These are phyloP conservation scores for Isoetes engelmannii DNA, from an alignment of 83 land plant species.

Conservation along the genomic window DNA sequence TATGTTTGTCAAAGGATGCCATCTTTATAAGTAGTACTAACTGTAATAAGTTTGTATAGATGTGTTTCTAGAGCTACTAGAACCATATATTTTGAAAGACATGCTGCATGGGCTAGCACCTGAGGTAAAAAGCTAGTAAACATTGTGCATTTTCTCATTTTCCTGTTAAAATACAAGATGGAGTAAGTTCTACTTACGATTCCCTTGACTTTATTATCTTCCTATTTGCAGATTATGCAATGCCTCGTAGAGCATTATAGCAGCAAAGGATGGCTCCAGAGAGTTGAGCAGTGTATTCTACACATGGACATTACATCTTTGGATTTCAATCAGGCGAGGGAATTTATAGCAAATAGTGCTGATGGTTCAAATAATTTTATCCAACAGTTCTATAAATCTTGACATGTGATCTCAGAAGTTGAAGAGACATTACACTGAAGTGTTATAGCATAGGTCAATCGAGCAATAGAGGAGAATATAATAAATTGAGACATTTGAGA, in stretches of 20 bases:
- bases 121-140: conserved; percentile 40
- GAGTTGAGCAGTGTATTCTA: conserved; percentile 95
- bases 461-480: too few species aligned
- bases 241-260: conserved; percentile 96
- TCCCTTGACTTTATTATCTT: not conserved
- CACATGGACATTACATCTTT: conserved; percentile 97
- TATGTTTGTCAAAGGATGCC: too few species aligned
- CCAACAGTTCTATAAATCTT: too few species aligned
- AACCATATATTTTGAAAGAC: conserved; percentile 93
- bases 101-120: conserved; percentile 89
- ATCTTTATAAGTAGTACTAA: too few species aligned
- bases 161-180: not conserved
- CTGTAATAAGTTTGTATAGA: conserved; percentile 29
- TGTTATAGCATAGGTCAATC: too few species aligned
- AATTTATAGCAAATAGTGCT: too few species aligned
- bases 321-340: conserved; percentile 89
- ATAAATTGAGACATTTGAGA: too few species aligned
- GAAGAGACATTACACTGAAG: too few species aligned
- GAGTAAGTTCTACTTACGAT: not conserved
- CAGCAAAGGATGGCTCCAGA: conserved; percentile 77
- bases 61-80: conserved; percentile 91
- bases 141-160: not conserved
- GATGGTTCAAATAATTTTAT: too few species aligned
- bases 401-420: too few species aligned
- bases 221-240: conserved; percentile 74